Percentiles rank a stretch among this genome's conserved stretches.
phyloP scores from a whole-genome alignment of 2,329 filamentous ascomycete species.

The Diaporthe eres region DNA sequence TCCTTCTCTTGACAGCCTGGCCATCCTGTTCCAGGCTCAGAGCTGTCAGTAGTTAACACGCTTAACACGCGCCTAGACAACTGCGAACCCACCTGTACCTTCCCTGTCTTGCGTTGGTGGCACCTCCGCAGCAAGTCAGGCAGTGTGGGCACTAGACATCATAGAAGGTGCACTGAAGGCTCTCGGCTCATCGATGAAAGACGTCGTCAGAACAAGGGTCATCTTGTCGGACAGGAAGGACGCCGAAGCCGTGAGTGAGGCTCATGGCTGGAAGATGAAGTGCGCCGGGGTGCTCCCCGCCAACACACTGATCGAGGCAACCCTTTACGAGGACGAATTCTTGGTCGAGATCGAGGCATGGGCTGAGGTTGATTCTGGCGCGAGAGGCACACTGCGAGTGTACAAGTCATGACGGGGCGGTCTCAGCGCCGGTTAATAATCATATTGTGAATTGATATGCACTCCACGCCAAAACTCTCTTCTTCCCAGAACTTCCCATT shows the following conservation, averaged over 20 bases:
- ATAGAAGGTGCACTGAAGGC: constrained; percentile 46
- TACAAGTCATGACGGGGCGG: constrained; percentile 2
- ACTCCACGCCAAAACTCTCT: not conserved
- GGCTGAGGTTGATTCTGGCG: constrained; percentile 43
- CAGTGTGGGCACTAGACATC: constrained; percentile 49
- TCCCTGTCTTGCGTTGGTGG: constrained; percentile 45
- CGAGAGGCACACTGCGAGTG: constrained; percentile 23
- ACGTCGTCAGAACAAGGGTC: constrained; percentile 49
- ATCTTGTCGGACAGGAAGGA: constrained; percentile 46
- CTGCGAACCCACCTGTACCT: constrained; percentile 47
- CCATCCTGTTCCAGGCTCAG: too few relatives aligned
- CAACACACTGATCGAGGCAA: constrained; percentile 42
- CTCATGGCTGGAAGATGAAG: constrained; percentile 49
- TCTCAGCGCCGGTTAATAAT: not conserved
- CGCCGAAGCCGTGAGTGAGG: constrained; percentile 47
- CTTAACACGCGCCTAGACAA: constrained; percentile 43
- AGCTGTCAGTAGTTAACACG: not conserved
- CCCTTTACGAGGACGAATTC: constrained; percentile 41
- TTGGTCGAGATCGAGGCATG: constrained; percentile 45
- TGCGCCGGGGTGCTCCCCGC: constrained; percentile 44
- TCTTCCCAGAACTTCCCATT: too few relatives aligned
- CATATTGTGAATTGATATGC: not conserved
- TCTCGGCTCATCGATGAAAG: constrained; percentile 47
- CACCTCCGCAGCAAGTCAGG: constrained; percentile 46
- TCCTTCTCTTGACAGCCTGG: too few relatives aligned